phyloP scores from a whole-genome alignment of 305 asterid species.

The Solanum hybrid region DNA sequence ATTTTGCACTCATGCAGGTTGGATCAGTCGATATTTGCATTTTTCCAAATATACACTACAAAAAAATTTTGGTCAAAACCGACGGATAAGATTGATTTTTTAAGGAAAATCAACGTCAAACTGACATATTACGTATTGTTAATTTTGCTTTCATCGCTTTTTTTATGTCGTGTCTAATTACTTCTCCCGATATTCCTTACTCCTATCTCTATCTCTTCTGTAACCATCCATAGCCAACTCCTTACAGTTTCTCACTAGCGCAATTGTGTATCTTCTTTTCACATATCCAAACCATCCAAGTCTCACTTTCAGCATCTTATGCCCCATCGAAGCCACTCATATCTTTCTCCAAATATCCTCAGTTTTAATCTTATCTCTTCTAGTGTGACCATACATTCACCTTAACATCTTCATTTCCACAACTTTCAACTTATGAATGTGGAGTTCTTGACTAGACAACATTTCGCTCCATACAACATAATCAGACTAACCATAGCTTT shows the following conservation, averaged over 20 bases:
- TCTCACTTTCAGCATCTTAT: background rate
- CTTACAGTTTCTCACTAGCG: background rate
- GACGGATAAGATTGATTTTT: background rate
- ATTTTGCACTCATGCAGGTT: background rate
- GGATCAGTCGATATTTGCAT: background rate
- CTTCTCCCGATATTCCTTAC: no score
- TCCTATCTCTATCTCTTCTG: background rate
- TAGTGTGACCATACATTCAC: background rate
- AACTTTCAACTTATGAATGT: background rate
- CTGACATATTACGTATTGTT: background rate
- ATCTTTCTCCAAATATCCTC: background rate
- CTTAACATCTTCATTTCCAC: background rate
- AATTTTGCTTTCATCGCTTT: background rate
- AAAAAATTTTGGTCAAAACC: background rate
- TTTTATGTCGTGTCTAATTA: background rate
- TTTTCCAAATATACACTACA: background rate
- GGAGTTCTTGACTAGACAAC: background rate
- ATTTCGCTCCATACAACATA: background rate
- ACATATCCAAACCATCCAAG: background rate
- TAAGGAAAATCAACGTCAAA: background rate
- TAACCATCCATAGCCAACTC: background rate
- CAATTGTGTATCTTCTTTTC: background rate
- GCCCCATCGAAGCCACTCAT: background rate
- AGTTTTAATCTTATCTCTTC: no score
- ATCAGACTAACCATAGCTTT: background rate